phyloP scores from a whole-genome alignment of 345 rosid species.

The Salix dunnii region DNA sequence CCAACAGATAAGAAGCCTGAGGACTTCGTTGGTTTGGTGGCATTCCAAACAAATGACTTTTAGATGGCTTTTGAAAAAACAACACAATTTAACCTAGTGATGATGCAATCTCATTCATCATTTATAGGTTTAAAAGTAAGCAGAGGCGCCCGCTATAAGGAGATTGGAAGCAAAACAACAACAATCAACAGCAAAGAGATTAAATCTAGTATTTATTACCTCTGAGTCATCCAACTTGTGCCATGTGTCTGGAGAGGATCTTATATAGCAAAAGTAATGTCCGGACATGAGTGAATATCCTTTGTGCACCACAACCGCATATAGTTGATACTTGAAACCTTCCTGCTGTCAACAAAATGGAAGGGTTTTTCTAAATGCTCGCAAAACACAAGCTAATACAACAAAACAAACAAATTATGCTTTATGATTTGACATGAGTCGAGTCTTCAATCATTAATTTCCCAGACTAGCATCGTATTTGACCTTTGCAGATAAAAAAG shows the following conservation, averaged over 20 bases:
- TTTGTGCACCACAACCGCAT: slow-evolving; percentile 72
- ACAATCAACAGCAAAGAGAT: neutral
- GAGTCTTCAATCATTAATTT: neutral
- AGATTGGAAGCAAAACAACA: neutral
- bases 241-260: slow-evolving; percentile 71
- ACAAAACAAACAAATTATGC: neutral
- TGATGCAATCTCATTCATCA: neutral
- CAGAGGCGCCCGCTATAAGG: neutral
- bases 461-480: neutral
- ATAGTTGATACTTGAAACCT: slow-evolving; percentile 54
- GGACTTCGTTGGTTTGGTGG: neutral
- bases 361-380: neutral
- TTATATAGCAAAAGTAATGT: slow-evolving; percentile 64
- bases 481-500: neutral
- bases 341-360: slow-evolving; percentile 33
- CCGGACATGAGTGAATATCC: slow-evolving; percentile 59
- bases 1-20: neutral
- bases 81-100: neutral
- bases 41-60: neutral
- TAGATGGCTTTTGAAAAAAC: neutral
- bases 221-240: slow-evolving; percentile 57
- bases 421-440: neutral
- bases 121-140: neutral
- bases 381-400: neutral
- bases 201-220: slow-evolving; percentile 35